Base-by-base conservation (phyloP, 805 yeast species). In the Saturnispora ahearnii region DNA sequence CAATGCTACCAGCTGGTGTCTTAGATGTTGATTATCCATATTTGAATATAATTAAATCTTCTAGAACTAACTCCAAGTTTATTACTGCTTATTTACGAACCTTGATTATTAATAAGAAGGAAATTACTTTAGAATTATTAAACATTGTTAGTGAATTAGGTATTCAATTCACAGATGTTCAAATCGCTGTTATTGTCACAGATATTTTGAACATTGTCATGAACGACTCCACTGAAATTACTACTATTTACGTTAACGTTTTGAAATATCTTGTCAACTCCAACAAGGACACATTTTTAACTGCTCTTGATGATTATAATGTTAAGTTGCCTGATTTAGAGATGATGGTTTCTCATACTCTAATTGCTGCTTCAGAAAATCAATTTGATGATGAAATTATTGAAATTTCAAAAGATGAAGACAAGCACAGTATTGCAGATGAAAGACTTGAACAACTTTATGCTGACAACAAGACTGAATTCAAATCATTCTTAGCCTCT, bases 291-390 rank as follows among this genome's bases (percentile, higher is more conserved):
- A 52, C 70, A 21, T 71, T 79, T 41, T 38, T 69, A n/a, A 56
- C 62, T n/a, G 65, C 69, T 26, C 59, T 79, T 45, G 55, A 60
- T 2, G 62, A 71, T 2, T 48, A 65, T 22, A 61, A 66, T 18
- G 48, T 73, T 21, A 58, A 67, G 5, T 52, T 78, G 3, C 79
- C 74, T 29, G 56, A 70, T 4, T 67, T 82, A 29, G 90, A 83
- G 68, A 76, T 88, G 72, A 73, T 75, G 48, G 67, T 87, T 43
- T 85, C 87, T 66, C 74, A 84, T 1, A 81, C 90, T 0, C 65
- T 88, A 46, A 57, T 65, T 28, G 56, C 54, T 15, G 41, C 42
- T 2, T 3, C 18, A 8, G 44, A 45, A 12, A 32, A 32, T 4
- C 55, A 49, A 57, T 2, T 55, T 4, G 60, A 63, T 24, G 70